phyloP scores from a whole-genome alignment of 208 protist genomes.

The Vickermania spadyakhi region DNA sequence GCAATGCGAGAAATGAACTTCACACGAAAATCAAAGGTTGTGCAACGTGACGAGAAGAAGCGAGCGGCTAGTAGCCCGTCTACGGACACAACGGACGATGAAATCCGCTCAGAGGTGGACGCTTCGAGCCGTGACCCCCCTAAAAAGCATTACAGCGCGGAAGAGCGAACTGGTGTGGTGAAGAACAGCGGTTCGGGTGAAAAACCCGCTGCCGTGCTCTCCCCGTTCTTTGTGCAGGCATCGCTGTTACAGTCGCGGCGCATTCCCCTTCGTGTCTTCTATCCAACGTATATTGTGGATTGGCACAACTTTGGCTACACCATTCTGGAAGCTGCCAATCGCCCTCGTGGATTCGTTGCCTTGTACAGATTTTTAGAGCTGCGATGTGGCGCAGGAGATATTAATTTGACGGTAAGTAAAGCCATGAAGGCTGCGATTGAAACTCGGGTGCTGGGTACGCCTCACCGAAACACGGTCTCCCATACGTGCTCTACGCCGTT shows the following conservation, averaged over 20 bases:
- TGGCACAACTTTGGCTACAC: slow-evolving; percentile 92
- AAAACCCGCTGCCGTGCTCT: background rate
- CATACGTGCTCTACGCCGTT: background rate
- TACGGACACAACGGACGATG: background rate
- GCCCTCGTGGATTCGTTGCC: slow-evolving; percentile 30
- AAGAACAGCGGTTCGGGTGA: background rate
- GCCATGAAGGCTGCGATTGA: slow-evolving; percentile 47
- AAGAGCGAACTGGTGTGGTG: too few relatives aligned
- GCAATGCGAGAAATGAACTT: slow-evolving; percentile 37
- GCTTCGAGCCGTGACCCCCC: background rate
- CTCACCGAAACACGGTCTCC: slow-evolving; percentile 4
- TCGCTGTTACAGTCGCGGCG: background rate
- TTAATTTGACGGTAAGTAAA: slow-evolving; percentile 77
- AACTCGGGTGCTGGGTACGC: background rate
- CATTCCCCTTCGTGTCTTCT: slow-evolving; percentile 15
- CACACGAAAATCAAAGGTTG: background rate
- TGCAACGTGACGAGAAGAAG: background rate
- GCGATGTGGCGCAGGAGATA: slow-evolving; percentile 37
- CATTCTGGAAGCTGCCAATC: slow-evolving; percentile 48
- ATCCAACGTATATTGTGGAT: slow-evolving; percentile 73
- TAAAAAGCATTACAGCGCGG: too few relatives aligned
- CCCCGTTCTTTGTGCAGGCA: background rate
- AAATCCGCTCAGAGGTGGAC: background rate
- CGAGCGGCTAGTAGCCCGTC: background rate
- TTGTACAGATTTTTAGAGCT: slow-evolving; percentile 70